Percentiles rank a stretch among this genome's conserved stretches.
These are phyloP conservation scores for Eucalyptus cloeziana DNA, from an alignment of 345 rosid genomes.

Conservation along the genomic window DNA sequence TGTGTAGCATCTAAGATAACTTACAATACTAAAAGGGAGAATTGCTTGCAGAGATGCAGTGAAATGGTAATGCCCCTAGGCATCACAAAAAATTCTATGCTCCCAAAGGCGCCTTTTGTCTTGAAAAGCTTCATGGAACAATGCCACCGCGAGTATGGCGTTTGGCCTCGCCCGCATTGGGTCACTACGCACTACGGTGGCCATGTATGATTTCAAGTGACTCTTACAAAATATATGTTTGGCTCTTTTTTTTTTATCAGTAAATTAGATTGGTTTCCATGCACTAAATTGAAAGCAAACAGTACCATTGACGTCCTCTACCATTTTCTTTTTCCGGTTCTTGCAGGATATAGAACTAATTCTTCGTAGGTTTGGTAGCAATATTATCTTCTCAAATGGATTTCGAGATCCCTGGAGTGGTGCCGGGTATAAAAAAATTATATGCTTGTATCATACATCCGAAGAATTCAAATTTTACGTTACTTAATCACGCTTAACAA, in stretches of 20 bases:
- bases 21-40: background rate
- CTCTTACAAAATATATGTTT: background rate
- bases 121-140: background rate
- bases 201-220: background rate
- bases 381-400: background rate
- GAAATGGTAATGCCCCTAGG: conserved; percentile 32
- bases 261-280: background rate
- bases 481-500: background rate
- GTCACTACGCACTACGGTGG: conserved; percentile 38
- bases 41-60: conserved; percentile 8
- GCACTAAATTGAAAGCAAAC: background rate
- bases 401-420: background rate
- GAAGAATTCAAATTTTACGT: too few species aligned
- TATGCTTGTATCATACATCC: background rate
- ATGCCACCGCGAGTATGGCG: background rate
- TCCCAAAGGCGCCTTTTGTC: conserved; percentile 7
- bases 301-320: background rate
- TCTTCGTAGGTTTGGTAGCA: background rate
- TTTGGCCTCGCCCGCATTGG: conserved; percentile 44
- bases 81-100: conserved; percentile 22
- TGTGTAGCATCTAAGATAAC: background rate
- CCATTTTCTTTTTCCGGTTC: background rate
- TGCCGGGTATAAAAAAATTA: background rate
- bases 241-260: background rate
- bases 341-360: background rate